Percentiles rank a stretch among this genome's conserved stretches.
These are phyloP conservation scores for Blepharisma undulans DNA, from an alignment of 169 alveolate species.

Conservation along the genomic window DNA sequence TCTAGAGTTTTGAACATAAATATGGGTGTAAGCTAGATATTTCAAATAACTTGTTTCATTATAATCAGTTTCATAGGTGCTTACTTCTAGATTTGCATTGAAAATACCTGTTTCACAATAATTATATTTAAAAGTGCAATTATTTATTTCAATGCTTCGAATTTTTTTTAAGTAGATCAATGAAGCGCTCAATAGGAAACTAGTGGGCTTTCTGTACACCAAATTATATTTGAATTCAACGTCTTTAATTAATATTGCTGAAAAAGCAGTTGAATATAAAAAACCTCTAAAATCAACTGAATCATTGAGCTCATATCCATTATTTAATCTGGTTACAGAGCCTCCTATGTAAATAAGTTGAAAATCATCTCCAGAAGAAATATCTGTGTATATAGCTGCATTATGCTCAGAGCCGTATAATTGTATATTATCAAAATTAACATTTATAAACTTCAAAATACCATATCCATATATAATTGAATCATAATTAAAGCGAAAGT, in stretches of 20 bases:
- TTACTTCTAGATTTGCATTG: neutral
- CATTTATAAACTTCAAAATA: neutral
- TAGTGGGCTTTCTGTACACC: neutral
- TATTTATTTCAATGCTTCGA: neutral
- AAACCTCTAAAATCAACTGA: neutral
- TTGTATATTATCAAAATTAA: neutral
- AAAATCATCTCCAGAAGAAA: too few species aligned
- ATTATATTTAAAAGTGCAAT: neutral
- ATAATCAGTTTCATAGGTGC: neutral
- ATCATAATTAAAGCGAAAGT: neutral
- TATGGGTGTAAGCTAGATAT: neutral
- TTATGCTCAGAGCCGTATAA: neutral
- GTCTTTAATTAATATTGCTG: neutral
- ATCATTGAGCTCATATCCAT: neutral
- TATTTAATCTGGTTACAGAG: neutral
- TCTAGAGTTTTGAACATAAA: neutral
- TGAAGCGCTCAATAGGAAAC: neutral
- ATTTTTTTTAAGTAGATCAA: too few species aligned
- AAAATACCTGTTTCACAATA: neutral
- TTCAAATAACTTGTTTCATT: neutral
- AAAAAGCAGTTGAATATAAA: too few species aligned
- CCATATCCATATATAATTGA: neutral
- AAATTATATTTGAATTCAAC: neutral
- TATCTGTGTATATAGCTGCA: neutral
- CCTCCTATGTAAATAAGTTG: neutral